phyloP scores from a whole-genome alignment of 345 rosid genomes.

The Turritis glabra region DNA sequence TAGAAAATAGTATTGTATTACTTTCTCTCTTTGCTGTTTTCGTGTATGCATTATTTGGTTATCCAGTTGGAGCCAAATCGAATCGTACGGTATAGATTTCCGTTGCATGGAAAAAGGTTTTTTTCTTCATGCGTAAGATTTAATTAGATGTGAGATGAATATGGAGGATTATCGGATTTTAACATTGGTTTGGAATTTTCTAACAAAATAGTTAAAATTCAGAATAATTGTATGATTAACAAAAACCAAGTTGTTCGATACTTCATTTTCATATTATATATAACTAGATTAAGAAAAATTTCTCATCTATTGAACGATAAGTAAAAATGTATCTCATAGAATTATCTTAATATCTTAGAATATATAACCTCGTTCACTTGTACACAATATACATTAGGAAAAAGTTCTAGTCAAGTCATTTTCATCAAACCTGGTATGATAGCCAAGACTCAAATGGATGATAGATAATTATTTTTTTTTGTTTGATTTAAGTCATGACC shows the following conservation, averaged over 20 bases:
- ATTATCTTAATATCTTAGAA: too few species aligned
- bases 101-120: not conserved
- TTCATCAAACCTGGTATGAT: not conserved
- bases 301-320: too few species aligned
- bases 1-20: not conserved
- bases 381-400: not conserved
- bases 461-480: too few species aligned
- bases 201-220: too few species aligned
- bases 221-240: too few species aligned
- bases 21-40: not conserved
- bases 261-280: too few species aligned
- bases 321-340: too few species aligned
- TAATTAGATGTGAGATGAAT: not conserved
- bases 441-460: not conserved
- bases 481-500: not conserved
- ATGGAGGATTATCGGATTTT: too few species aligned
- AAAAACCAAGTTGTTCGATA: too few species aligned
- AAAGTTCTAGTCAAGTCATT: not conserved
- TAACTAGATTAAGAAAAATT: too few species aligned
- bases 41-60: not conserved
- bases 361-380: not conserved
- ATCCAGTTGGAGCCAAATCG: not conserved
- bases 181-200: too few species aligned
- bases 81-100: not conserved
- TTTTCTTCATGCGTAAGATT: not conserved